phyloP scores from a whole-genome alignment of 108 stramenopile species.

The Hondaea fermentalgiana region DNA sequence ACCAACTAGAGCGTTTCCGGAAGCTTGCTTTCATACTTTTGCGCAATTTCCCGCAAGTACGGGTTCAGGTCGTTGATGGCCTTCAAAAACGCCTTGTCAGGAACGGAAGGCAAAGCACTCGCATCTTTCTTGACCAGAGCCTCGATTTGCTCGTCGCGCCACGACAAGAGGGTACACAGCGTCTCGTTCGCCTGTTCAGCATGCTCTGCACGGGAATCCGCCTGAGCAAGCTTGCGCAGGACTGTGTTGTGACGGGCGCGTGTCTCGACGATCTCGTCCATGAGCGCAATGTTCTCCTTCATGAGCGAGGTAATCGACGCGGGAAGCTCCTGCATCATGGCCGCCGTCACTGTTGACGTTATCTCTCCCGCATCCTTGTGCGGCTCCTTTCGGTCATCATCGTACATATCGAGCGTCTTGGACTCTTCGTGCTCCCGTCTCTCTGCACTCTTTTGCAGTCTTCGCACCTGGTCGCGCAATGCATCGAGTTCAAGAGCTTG shows the following conservation, averaged over 20 bases:
- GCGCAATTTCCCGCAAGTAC: neutral
- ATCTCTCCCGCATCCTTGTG: neutral
- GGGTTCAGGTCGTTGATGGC: neutral
- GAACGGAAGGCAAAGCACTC: neutral
- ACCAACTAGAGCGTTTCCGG: neutral
- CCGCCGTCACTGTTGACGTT: neutral
- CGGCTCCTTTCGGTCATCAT: no score
- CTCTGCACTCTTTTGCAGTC: no score
- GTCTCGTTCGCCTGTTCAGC: slow-evolving; percentile 10
- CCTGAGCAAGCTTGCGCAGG: neutral
- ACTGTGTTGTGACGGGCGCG: neutral
- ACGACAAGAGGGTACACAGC: neutral
- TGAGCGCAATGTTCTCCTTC: neutral
- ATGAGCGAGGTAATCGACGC: neutral
- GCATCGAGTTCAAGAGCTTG: neutral
- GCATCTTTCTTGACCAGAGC: neutral
- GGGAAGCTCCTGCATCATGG: neutral
- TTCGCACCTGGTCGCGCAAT: no score
- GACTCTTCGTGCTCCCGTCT: no score
- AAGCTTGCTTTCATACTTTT: neutral
- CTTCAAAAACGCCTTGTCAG: neutral
- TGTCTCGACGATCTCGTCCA: neutral
- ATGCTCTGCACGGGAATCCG: neutral
- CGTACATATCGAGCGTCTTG: no score
- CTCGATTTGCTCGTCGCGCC: neutral